Evolutionary conservation across 805 yeast genomes (phyloP), one percentile per base, ranked within the genome.

Genomic region (Torulaspora microellipsoides): DNA sequence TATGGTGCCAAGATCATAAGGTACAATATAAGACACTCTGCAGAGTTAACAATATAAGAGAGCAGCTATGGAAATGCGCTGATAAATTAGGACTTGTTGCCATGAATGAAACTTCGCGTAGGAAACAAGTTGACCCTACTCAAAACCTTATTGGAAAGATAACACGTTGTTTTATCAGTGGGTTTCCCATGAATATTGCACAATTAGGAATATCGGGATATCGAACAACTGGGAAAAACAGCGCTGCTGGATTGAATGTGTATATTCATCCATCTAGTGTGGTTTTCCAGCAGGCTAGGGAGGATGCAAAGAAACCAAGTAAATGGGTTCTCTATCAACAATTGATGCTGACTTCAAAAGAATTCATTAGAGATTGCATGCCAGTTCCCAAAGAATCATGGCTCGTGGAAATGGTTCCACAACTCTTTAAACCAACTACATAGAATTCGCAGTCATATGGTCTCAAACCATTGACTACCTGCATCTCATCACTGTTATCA

Each of bases 1-100:
- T 77, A 37, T 91, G 97, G 97, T 90, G 97, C 56, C 75, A 72
- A 47, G 96, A 89, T 53, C 83, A 86, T 56, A 87, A 78, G 56
- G 58, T 91, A 2, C 96, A 90, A 56, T 82, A 79, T 62, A 77
- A 85, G 53, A 77, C 93, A 0, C 64, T 91, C 62, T 70, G 68
- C 36, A 67, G 95, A 40, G 89, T 81, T 0, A 67, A 77, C 43
- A 87, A 83, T 39, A 81, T 90, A 1, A 67, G 91, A 28, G 74
- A 75, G 27, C 98, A 91, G 58, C 60, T 91, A 25, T 73, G 71
- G 34, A 64, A 73, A 13, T 67, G 88, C 17, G 81, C 93, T 56
- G 71, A 69, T 3, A 55, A 54, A 31, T 42, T 57, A n/a, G 65
- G 62, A 2, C 45, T 62, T 8, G 51, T 51, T 12, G 52, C 54